phyloP scores from a whole-genome alignment of 2,329 filamentous ascomycete genomes.

The Decorospora gaudefroyi region DNA sequence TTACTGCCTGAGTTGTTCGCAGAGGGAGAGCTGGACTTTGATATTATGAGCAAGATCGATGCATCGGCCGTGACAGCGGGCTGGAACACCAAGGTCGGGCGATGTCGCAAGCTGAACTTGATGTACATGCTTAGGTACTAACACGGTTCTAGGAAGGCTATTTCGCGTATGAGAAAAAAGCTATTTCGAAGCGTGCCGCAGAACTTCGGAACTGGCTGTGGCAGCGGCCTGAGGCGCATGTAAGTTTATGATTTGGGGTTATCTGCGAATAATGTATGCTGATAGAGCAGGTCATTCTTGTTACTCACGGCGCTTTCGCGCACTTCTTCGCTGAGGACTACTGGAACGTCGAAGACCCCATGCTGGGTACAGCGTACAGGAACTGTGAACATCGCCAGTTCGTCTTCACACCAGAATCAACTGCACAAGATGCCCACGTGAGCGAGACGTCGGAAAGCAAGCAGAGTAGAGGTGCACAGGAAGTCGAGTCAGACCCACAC shows the following conservation, averaged over 20 bases:
- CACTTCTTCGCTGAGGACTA: constrained; percentile 85
- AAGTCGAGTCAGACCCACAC: constrained; percentile 34
- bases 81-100: constrained; percentile 70
- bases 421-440: constrained; percentile 35
- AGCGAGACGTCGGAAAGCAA: constrained; percentile 32
- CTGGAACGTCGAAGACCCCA: constrained; percentile 56
- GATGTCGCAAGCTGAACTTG: neutral
- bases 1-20: constrained; percentile 40
- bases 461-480: constrained; percentile 20
- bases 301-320: constrained; percentile 81
- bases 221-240: constrained; percentile 35
- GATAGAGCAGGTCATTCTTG: constrained; percentile 67
- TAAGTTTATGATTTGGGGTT: constrained; percentile 7
- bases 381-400: constrained; percentile 46
- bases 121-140: constrained; percentile 13
- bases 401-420: constrained; percentile 34
- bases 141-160: constrained; percentile 31
- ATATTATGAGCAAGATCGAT: constrained; percentile 60
- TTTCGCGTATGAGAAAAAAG: constrained; percentile 37
- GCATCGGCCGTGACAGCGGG: constrained; percentile 62
- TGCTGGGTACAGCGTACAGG: constrained; percentile 38
- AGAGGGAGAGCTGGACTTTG: constrained; percentile 64
- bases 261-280: neutral
- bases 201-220: constrained; percentile 37
- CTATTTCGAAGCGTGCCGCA: constrained; percentile 37